These are phyloP conservation scores for Delonix regia DNA, from an alignment of 306 rosid species.

Conservation along the genomic window DNA sequence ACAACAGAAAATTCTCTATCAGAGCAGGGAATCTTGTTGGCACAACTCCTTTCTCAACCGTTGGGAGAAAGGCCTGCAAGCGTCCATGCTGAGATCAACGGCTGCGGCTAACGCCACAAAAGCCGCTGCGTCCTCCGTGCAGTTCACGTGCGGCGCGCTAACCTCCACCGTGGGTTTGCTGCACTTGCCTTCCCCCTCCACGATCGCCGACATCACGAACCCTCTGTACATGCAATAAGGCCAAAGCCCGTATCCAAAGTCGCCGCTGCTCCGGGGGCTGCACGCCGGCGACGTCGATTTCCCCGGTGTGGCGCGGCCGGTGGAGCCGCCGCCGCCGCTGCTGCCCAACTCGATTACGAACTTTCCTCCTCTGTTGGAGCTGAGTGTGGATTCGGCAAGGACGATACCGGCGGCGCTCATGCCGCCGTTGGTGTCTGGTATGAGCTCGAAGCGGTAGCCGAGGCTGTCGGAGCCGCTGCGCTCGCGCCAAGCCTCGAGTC, in stretches of 20 bases:
- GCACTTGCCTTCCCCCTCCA: slow-evolving; percentile 61
- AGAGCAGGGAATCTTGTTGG: slow-evolving; percentile 48
- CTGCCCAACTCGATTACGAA: slow-evolving; percentile 56
- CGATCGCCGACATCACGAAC: slow-evolving; percentile 65
- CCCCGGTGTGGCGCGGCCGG: slow-evolving; percentile 47
- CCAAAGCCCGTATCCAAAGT: slow-evolving; percentile 74
- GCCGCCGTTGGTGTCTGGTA: slow-evolving; percentile 62
- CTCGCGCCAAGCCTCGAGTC: slow-evolving; percentile 81
- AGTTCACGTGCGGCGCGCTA: slow-evolving; percentile 60
- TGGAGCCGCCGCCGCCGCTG: slow-evolving; percentile 10
- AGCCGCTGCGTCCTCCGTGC: slow-evolving; percentile 71
- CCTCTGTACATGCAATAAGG: slow-evolving; percentile 77
- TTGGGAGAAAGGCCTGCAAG: slow-evolving; percentile 63
- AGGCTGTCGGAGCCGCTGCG: slow-evolving; percentile 69
- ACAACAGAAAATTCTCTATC: slow-evolving; percentile 28
- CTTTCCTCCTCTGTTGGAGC: slow-evolving; percentile 58
- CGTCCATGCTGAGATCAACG: slow-evolving; percentile 66
- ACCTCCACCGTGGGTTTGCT: slow-evolving; percentile 65
- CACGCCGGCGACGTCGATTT: slow-evolving; percentile 60
- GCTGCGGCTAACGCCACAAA: slow-evolving; percentile 64
- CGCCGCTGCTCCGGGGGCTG: slow-evolving; percentile 81
- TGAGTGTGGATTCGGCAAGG: slow-evolving; percentile 69
- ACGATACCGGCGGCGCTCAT: slow-evolving; percentile 65
- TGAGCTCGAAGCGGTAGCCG: slow-evolving; percentile 66
- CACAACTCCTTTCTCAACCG: slow-evolving; percentile 62